Base-by-base conservation (phyloP, 2,329 filamentous ascomycete genomes). In the Corynespora cassiicola region DNA sequence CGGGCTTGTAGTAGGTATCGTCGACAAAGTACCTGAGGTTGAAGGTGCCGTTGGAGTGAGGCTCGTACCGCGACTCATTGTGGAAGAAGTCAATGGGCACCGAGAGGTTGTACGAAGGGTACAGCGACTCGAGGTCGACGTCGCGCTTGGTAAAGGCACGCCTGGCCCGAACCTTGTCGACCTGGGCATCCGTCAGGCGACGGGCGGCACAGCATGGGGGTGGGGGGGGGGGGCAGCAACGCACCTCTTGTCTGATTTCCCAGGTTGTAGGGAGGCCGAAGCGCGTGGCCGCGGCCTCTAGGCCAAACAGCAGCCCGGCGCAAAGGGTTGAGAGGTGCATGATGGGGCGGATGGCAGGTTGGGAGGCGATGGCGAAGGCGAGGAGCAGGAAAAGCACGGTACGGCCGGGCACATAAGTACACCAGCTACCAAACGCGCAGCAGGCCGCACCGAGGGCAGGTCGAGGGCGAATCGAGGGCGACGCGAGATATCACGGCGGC, bases 1-100 rank as follows among this genome's bases (percentile, higher is more conserved):
- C 90, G 0, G 79, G 71, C 61, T 84, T 77, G 70, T 95, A 95
- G 70, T 87, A 78, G 28, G 78, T 79, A 1, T 84, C 81, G 58
- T 95, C 89, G 54, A 92, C 90, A 86, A 86, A 95, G 72, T 94
- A 95, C 8, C 88, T 81, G 31, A 92, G 72, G 15, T 81, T 68
- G 66, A 90, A 95, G 2, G 71, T 79, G 17, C 66, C 84, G 51
- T 86, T 73, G 7, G 78, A 81, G 65, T 95, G 89, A 22, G 90
- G 88, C 63, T 85, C 87, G 61, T 95, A 95, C 31, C 76, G 73
- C 2, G 82, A 80, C 37, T 90, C 85, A 58, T 92, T 89, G 68
- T 87, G 87, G 70, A 94, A 95, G 61, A 94, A 88, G 65, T 95
- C 89, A 21, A 95, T 74, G 0, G 80, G 80, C 1, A 80, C 75